Conservation (phyloP, 345 rosid species). For the Citrus unshiu region DNA sequence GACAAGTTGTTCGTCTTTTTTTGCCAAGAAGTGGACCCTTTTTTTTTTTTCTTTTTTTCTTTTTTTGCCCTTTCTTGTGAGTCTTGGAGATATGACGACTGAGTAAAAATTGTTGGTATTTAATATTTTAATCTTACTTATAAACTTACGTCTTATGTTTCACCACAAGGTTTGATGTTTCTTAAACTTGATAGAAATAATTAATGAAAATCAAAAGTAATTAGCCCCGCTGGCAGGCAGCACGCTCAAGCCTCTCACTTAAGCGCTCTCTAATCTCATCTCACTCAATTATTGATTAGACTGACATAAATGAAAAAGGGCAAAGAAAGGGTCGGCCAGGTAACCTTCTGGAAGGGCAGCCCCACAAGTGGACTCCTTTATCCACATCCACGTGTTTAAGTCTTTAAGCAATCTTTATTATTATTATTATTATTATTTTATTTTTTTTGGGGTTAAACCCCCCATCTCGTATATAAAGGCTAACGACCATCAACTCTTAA, state of each 20-base stretch:
- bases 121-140: too few relatives aligned
- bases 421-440: background rate
- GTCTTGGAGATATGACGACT: background rate
- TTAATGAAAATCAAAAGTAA: too few relatives aligned
- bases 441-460: background rate
- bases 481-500: background rate
- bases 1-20: too few relatives aligned
- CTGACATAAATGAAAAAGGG: background rate
- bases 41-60: too few relatives aligned
- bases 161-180: too few relatives aligned
- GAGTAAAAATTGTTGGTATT: background rate
- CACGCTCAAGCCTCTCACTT: too few relatives aligned
- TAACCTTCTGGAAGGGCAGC: slow-evolving; percentile 23
- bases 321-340: background rate
- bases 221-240: too few relatives aligned
- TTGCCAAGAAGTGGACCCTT: background rate
- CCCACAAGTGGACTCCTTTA: slow-evolving; percentile 18
- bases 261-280: too few relatives aligned
- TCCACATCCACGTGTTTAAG: slow-evolving; percentile 23
- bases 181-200: too few relatives aligned
- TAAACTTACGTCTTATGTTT: too few relatives aligned
- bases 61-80: too few relatives aligned
- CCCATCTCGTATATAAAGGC: background rate
- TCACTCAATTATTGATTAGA: background rate
- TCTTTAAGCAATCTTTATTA: slow-evolving; percentile 11